A percentile compares a stretch with the other conserved stretches of the same genome.
These are phyloP conservation scores for Calonectria fujianensis DNA, from an alignment of 2,329 filamentous ascomycete species.

Conservation along the genomic window DNA sequence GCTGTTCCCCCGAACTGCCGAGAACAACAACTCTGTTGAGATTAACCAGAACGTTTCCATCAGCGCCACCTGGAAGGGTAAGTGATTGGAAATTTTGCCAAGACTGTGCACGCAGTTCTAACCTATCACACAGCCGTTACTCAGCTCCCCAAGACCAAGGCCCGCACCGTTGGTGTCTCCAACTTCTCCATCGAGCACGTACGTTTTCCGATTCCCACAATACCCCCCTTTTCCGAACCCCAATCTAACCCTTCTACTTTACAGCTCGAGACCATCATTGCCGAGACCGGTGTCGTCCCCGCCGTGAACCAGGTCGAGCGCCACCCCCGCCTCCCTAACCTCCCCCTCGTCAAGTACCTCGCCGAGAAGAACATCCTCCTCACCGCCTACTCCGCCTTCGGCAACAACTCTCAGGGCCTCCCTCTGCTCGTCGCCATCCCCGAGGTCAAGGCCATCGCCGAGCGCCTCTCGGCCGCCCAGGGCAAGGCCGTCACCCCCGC, in stretches of 20 bases:
- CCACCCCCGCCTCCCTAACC: slow-evolving; percentile 77
- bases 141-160: slow-evolving; percentile 76
- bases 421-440: slow-evolving; percentile 76
- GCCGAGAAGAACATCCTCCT: slow-evolving; percentile 78
- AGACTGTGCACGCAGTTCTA: neutral
- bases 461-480: slow-evolving; percentile 61
- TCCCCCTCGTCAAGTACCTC: slow-evolving; percentile 75
- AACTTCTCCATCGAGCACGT: slow-evolving; percentile 79
- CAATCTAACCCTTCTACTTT: slow-evolving; percentile 40
- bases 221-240: neutral
- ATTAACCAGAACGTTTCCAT: slow-evolving; percentile 67
- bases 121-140: slow-evolving; percentile 64
- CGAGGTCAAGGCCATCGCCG: slow-evolving; percentile 74
- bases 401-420: slow-evolving; percentile 65
- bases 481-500: slow-evolving; percentile 64
- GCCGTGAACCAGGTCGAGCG: slow-evolving; percentile 83
- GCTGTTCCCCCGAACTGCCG: slow-evolving; percentile 66
- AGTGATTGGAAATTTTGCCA: neutral
- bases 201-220: slow-evolving; percentile 37
- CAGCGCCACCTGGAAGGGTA: slow-evolving; percentile 67
- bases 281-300: slow-evolving; percentile 73
- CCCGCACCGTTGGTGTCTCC: slow-evolving; percentile 81
- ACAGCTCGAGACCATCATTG: slow-evolving; percentile 72
- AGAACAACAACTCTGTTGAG: slow-evolving; percentile 55
- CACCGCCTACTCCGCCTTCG: slow-evolving; percentile 78